A percentile compares a stretch with the other conserved stretches of the same genome.
phyloP scores from a whole-genome alignment of 1,284 basidiomycete species.

The Ceratobasidium sp. region DNA sequence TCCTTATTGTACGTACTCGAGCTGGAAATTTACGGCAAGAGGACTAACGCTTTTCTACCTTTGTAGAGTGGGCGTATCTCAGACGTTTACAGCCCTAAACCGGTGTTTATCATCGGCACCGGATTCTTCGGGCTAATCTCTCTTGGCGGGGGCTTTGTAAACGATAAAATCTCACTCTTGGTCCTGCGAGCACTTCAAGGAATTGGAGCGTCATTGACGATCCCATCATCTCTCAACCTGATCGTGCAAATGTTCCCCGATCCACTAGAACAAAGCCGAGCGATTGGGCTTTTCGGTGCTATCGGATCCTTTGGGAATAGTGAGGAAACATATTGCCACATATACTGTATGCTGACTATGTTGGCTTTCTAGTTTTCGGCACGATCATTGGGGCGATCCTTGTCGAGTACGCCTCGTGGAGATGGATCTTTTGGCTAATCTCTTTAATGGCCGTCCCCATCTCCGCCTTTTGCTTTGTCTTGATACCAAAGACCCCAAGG shows the following conservation, averaged over 20 bases:
- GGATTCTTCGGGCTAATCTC: slow-evolving; percentile 39
- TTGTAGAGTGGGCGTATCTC: slow-evolving; percentile 21
- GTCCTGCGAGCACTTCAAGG: slow-evolving; percentile 46
- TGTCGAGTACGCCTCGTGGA: slow-evolving; percentile 60
- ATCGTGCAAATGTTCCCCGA: slow-evolving; percentile 64
- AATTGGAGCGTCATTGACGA: slow-evolving; percentile 52
- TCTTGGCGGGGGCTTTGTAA: slow-evolving; percentile 45
- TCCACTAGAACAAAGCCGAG: slow-evolving; percentile 62
- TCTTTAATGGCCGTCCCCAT: slow-evolving; percentile 60
- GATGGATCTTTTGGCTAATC: slow-evolving; percentile 65
- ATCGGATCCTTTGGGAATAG: slow-evolving; percentile 63
- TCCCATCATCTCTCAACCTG: slow-evolving; percentile 65
- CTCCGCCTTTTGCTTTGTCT: slow-evolving; percentile 56
- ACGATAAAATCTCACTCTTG: slow-evolving; percentile 43
- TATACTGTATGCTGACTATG: slow-evolving; percentile 1
- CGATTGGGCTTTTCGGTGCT: slow-evolving; percentile 63
- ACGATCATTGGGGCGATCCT: slow-evolving; percentile 57
- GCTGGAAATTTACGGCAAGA: neutral
- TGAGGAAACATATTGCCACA: slow-evolving; percentile 51
- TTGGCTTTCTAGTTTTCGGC: slow-evolving; percentile 54
- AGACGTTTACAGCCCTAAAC: slow-evolving; percentile 40
- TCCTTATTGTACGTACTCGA: slow-evolving; percentile 38
- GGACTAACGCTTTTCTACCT: slow-evolving; percentile 17
- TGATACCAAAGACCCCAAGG: slow-evolving; percentile 54
- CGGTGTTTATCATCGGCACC: slow-evolving; percentile 43